A percentile compares a stretch with the other conserved stretches of the same genome.
These are phyloP conservation scores for Persicaria tinctoria DNA, from an alignment of 148 eudicot genomes.

Conservation along the genomic window DNA sequence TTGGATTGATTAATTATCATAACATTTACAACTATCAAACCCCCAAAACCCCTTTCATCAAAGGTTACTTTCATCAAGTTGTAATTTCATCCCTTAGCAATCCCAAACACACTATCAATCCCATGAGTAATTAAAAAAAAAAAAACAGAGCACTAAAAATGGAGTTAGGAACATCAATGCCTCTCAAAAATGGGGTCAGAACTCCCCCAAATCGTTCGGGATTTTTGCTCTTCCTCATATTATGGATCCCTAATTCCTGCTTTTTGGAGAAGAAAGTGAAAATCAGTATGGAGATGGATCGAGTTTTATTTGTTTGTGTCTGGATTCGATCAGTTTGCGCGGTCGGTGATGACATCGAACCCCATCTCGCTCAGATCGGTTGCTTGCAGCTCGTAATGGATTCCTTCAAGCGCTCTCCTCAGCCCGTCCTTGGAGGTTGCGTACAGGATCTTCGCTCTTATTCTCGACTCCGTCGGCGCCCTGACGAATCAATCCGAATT, in stretches of 20 bases:
- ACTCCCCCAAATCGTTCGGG: not conserved
- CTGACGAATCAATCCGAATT: slow-evolving; percentile 17
- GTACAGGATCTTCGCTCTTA: slow-evolving; percentile 80
- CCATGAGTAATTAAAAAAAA: not conserved
- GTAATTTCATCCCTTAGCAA: not conserved
- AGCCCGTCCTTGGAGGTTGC: slow-evolving; percentile 92
- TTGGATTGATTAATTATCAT: not conserved
- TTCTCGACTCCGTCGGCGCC: slow-evolving; percentile 88
- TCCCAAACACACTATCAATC: not conserved
- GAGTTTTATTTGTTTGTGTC: not conserved
- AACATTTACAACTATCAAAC: not conserved
- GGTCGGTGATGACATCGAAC: slow-evolving; percentile 67
- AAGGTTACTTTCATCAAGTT: not conserved
- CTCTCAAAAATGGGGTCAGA: not conserved
- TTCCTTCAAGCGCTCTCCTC: slow-evolving; percentile 84
- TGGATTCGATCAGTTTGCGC: slow-evolving; percentile 35
- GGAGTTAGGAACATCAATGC: not conserved
- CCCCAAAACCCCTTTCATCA: not conserved
- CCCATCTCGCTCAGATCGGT: slow-evolving; percentile 97
- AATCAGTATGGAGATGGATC: not conserved
- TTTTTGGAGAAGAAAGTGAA: not conserved
- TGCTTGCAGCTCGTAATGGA: slow-evolving; percentile 85
- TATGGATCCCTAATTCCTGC: not conserved
- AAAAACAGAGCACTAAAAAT: not conserved
- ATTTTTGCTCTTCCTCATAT: not conserved